Evolutionary conservation across 345 rosid species (phyloP).

Genomic region (Murraya paniculata): DNA sequence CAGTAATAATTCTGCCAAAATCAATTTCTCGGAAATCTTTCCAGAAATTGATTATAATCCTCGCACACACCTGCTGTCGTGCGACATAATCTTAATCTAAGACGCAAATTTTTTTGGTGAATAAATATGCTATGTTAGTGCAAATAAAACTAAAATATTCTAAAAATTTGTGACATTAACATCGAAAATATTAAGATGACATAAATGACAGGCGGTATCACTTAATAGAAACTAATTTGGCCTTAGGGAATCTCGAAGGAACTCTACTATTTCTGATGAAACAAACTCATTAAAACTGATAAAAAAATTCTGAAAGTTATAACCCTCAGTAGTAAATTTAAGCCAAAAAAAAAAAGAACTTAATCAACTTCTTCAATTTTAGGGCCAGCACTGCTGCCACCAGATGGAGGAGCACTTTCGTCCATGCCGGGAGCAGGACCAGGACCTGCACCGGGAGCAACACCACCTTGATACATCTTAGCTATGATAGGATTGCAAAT

Average conservation of each 20-base stretch:
- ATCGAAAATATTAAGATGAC: not conserved
- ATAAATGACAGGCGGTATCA: not conserved
- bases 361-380: constrained; percentile 71
- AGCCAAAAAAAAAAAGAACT: not conserved
- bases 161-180: not conserved
- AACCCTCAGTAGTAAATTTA: too few species aligned
- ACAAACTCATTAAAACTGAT: not conserved
- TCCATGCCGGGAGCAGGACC: constrained; percentile 28
- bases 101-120: too few species aligned
- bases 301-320: not conserved
- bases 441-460: constrained; percentile 26
- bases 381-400: constrained; percentile 55
- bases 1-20: too few species aligned
- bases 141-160: not conserved
- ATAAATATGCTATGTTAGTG: too few species aligned
- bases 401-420: constrained; percentile 26
- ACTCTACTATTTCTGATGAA: not conserved
- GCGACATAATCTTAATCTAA: too few species aligned
- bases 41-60: too few species aligned
- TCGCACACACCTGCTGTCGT: too few species aligned
- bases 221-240: not conserved
- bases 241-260: not conserved
- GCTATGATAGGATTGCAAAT: constrained; percentile 63
- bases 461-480: constrained; percentile 47
- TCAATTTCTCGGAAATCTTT: too few species aligned